A percentile compares a stretch with the other conserved stretches of the same genome.
Conservation (phyloP, 805 yeast genomes). For the Wickerhamiella australiensis region DNA sequence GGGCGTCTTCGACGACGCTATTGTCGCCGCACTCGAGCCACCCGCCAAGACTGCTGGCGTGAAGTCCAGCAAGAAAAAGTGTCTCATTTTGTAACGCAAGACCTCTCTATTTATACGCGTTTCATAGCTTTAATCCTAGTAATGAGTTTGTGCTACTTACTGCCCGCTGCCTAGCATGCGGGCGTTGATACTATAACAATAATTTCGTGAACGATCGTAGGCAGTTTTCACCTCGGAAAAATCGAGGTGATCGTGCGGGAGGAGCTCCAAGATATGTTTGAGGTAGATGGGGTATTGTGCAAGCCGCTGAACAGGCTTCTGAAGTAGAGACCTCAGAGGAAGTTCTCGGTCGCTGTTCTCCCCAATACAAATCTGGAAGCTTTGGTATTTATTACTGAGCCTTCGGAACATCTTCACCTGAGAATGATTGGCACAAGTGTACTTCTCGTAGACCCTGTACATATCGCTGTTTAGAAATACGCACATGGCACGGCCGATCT, state of each 20-base stretch:
- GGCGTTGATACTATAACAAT: constrained; percentile 10
- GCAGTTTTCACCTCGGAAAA: background rate
- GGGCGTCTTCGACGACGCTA: constrained; percentile 97
- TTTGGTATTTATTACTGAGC: background rate
- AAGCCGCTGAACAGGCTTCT: constrained; percentile 10
- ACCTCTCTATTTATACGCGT: constrained; percentile 5
- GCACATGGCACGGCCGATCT: constrained; percentile 27
- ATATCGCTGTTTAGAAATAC: constrained; percentile 22
- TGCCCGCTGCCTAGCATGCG: background rate
- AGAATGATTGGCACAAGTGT: constrained; percentile 25
- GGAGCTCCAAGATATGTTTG: constrained; percentile 3
- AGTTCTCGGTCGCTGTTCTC: background rate
- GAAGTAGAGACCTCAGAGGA: constrained; percentile 3
- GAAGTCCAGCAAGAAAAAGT: constrained; percentile 54
- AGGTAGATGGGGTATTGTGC: constrained; percentile 9
- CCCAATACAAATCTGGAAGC: constrained; percentile 3
- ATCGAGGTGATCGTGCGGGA: constrained; percentile 5
- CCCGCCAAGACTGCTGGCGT: constrained; percentile 54
- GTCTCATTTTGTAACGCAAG: constrained; percentile 56
- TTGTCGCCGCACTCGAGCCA: constrained; percentile 95
- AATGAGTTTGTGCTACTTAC: constrained; percentile 7
- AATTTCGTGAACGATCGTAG: constrained; percentile 4
- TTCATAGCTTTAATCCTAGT: constrained; percentile 8
- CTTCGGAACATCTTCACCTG: constrained; percentile 22
- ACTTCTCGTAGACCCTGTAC: constrained; percentile 27